Conservation (phyloP, 2,329 filamentous ascomycete genomes). For the Zasmidium citrigriseum region DNA sequence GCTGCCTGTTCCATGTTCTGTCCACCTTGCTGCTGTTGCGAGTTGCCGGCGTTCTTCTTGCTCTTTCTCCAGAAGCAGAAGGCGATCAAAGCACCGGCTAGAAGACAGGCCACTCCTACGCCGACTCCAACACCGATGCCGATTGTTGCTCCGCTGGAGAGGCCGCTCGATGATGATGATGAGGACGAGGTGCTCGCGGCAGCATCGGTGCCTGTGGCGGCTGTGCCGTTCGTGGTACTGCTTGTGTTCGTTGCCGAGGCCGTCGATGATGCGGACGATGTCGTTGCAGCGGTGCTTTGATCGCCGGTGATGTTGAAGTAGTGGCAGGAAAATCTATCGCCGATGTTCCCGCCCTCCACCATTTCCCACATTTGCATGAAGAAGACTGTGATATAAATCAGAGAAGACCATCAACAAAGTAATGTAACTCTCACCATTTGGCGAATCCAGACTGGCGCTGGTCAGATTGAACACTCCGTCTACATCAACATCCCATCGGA, state of each 20-base stretch:
- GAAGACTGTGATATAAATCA: not conserved
- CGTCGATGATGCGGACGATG: not conserved
- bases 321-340: not conserved
- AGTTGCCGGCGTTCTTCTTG: not conserved
- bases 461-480: not conserved
- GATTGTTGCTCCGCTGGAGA: not conserved
- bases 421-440: not conserved
- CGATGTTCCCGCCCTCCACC: not conserved
- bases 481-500: not conserved
- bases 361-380: conserved; percentile 1
- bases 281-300: not conserved
- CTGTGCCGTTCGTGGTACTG: not conserved
- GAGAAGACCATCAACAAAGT: not conserved
- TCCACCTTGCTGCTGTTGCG: not conserved
- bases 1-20: not conserved
- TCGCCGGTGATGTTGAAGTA: conserved; percentile 3
- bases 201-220: too few species aligned
- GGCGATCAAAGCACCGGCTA: not conserved
- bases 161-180: not conserved
- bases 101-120: not conserved
- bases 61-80: not conserved
- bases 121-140: conserved; percentile 1
- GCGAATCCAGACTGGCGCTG: not conserved
- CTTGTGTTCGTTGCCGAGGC: not conserved
- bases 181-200: not conserved